Conservation (phyloP, 805 yeast genomes). For the Ogataea minuta region DNA sequence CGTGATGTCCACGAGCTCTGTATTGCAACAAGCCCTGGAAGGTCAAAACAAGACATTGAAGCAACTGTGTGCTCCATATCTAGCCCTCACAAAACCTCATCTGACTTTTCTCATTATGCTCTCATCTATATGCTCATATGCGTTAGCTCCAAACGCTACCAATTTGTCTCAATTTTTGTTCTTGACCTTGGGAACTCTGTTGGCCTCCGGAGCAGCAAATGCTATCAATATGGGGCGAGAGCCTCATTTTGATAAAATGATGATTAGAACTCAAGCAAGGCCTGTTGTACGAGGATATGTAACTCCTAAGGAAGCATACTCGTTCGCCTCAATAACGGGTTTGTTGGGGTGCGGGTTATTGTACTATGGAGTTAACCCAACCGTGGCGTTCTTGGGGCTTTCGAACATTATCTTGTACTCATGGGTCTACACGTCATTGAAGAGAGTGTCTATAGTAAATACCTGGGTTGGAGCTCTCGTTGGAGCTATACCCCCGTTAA, state of each 20-base stretch:
- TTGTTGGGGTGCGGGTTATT: slow-evolving; percentile 65
- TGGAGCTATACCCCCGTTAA: slow-evolving; percentile 96
- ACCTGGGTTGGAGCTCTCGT: slow-evolving; percentile 99
- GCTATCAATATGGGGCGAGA: slow-evolving; percentile 97
- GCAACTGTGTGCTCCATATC: slow-evolving; percentile 55
- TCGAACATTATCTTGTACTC: slow-evolving; percentile 79
- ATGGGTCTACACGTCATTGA: slow-evolving; percentile 88
- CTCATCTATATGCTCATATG: slow-evolving; percentile 91
- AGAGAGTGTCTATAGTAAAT: slow-evolving; percentile 78
- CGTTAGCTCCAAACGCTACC: slow-evolving; percentile 81
- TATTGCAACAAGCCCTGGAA: slow-evolving; percentile 23
- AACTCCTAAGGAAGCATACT: slow-evolving; percentile 71
- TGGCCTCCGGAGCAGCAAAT: slow-evolving; percentile 92
- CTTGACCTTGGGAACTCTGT: slow-evolving; percentile 79
- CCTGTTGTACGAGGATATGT: slow-evolving; percentile 87
- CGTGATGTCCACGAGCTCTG: slow-evolving; percentile 13
- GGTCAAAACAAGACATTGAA: slow-evolving; percentile 33
- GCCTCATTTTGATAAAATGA: slow-evolving; percentile 80
- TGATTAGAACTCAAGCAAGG: slow-evolving; percentile 84
- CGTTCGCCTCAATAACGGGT: slow-evolving; percentile 77
- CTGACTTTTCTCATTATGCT: slow-evolving; percentile 84
- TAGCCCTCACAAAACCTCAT: slow-evolving; percentile 87
- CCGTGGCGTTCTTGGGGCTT: slow-evolving; percentile 79
- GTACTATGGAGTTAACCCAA: slow-evolving; percentile 78
- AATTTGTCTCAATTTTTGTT: slow-evolving; percentile 67